phyloP scores from a whole-genome alignment of 441 rosid species.

The Aquilaria agallochum region DNA sequence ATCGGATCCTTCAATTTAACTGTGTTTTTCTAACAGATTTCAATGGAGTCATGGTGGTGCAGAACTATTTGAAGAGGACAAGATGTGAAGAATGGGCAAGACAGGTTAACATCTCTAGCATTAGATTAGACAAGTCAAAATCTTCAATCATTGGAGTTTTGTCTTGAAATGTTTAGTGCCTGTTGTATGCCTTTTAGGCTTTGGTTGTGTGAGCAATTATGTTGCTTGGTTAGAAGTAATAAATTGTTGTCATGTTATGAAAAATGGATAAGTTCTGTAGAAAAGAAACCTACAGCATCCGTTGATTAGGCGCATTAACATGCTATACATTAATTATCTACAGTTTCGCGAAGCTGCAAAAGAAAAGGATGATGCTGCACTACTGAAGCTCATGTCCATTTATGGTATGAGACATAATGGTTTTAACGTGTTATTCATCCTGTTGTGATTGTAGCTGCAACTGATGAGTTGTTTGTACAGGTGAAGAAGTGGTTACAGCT shows the following conservation, averaged over 20 bases:
- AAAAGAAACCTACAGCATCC: too few species aligned
- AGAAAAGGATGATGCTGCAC: conserved; percentile 51
- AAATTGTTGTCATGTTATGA: too few species aligned
- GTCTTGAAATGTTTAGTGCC: too few species aligned
- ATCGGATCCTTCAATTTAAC: neutral
- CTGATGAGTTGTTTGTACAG: conserved; percentile 29
- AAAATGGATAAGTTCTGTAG: too few species aligned
- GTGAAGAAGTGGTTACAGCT: conserved; percentile 97
- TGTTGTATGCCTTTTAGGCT: too few species aligned
- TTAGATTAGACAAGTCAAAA: neutral
- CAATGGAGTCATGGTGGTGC: conserved; percentile 81
- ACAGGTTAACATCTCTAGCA: conserved; percentile 51
- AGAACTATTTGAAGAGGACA: conserved; percentile 78
- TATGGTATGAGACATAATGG: conserved; percentile 50
- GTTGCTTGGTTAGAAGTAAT: too few species aligned
- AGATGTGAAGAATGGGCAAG: conserved; percentile 90
- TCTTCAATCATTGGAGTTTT: too few species aligned
- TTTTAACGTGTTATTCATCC: neutral
- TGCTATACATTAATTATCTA: conserved; percentile 13
- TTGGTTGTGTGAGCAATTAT: too few species aligned
- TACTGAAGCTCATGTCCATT: conserved; percentile 79
- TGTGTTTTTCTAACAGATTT: conserved; percentile 64
- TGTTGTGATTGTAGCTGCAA: neutral
- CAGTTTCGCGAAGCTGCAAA: conserved; percentile 84
- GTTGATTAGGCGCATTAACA: conserved; percentile 1